Conservation (phyloP, 2,329 filamentous ascomycete genomes). For the Neophaeococcomyces aloes region DNA sequence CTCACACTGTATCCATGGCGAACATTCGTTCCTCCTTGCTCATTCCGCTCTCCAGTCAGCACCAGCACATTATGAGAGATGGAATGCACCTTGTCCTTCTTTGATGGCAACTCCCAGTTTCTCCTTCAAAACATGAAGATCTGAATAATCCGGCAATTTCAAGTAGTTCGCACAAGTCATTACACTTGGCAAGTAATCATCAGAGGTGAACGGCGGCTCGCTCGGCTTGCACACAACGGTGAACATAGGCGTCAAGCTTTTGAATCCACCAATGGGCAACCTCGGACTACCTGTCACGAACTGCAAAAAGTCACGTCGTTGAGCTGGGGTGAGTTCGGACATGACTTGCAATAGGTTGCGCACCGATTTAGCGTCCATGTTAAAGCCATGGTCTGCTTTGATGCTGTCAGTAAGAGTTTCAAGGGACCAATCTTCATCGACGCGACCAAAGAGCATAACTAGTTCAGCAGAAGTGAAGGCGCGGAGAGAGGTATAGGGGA, state of each 20-base stretch:
- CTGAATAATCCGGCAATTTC: constrained; percentile 90
- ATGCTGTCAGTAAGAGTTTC: constrained; percentile 97
- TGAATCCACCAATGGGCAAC: constrained; percentile 96
- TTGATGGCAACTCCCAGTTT: constrained; percentile 77
- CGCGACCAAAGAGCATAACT: constrained; percentile 83
- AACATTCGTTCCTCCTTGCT: too few relatives aligned
- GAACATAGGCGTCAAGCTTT: constrained; percentile 93
- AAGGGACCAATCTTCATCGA: constrained; percentile 93
- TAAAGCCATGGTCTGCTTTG: constrained; percentile 96
- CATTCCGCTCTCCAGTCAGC: too few relatives aligned
- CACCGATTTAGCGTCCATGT: constrained; percentile 94
- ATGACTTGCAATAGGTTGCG: constrained; percentile 87
- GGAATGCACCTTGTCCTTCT: constrained; percentile 96
- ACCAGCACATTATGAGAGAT: constrained; percentile 57
- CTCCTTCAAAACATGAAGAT: constrained; percentile 61
- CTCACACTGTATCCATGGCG: too few relatives aligned
- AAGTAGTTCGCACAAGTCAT: constrained; percentile 99
- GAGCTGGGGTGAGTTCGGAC: constrained; percentile 65
- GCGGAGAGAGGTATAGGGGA: constrained; percentile 82
- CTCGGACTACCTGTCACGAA: constrained; percentile 98
- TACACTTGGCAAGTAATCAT: constrained; percentile 97
- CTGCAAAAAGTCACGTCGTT: constrained; percentile 88
- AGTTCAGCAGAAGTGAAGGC: constrained; percentile 93
- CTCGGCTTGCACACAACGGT: constrained; percentile 99
- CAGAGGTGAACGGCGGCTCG: constrained; percentile 81